Conservation (phyloP, 331 rosid species). For the Arachis monticola region DNA sequence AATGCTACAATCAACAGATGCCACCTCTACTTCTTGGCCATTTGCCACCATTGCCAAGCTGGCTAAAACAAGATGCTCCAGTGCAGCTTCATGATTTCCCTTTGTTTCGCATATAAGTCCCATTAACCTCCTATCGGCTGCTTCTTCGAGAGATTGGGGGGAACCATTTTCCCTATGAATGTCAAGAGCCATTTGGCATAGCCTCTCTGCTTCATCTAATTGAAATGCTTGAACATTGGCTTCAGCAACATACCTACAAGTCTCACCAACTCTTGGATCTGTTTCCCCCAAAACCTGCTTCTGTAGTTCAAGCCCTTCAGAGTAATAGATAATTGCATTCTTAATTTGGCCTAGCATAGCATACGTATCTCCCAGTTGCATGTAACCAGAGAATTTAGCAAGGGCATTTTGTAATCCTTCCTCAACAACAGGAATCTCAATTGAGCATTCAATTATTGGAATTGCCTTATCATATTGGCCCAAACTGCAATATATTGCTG, state of each 20-base stretch:
- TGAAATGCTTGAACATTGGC: constrained; percentile 91
- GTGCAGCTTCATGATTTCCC: constrained; percentile 88
- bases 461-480: constrained; percentile 75
- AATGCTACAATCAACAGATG: constrained; percentile 87
- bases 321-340: constrained; percentile 70
- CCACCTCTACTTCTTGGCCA: constrained; percentile 89
- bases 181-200: constrained; percentile 84
- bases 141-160: constrained; percentile 82
- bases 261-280: constrained; percentile 87
- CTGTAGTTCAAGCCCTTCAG: constrained; percentile 78
- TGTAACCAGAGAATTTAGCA: constrained; percentile 85
- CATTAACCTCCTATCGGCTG: constrained; percentile 95
- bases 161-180: constrained; percentile 72
- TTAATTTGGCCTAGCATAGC: constrained; percentile 91
- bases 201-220: constrained; percentile 81
- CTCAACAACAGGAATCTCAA: constrained; percentile 68
- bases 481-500: constrained; percentile 79
- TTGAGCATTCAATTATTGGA: constrained; percentile 72
- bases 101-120: constrained; percentile 90
- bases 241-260: constrained; percentile 92
- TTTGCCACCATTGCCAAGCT: constrained; percentile 91
- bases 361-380: constrained; percentile 93
- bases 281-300: constrained; percentile 73
- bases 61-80: constrained; percentile 91
- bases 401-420: constrained; percentile 79